Evolutionary conservation across 345 rosid species (phyloP).

Genomic region (Bretschneidera sinensis): DNA sequence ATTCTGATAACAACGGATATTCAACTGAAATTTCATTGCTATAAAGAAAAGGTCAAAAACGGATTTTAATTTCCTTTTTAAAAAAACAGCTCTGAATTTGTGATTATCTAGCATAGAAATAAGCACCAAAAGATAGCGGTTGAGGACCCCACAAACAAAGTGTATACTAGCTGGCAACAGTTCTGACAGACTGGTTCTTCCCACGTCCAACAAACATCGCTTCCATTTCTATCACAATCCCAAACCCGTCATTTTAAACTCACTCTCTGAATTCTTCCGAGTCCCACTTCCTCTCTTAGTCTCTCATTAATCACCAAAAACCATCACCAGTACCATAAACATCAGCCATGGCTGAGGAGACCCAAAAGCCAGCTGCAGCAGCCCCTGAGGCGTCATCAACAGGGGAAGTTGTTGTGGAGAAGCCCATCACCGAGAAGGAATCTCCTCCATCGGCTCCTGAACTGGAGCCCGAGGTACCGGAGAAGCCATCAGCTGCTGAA

Average conservation of each 20-base stretch:
- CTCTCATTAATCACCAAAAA: too few species aligned
- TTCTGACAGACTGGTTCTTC: slow-evolving; percentile 25
- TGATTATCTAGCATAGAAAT: background rate
- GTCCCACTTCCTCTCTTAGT: background rate
- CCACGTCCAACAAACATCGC: background rate
- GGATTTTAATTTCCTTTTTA: too few species aligned
- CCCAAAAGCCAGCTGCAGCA: slow-evolving; percentile 30
- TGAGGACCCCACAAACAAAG: slow-evolving; percentile 20
- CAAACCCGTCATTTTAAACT: background rate
- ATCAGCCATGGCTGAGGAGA: slow-evolving; percentile 42
- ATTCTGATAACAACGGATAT: too few species aligned
- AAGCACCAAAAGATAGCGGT: background rate
- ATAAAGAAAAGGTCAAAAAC: too few species aligned
- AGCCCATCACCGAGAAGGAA: slow-evolving; percentile 30
- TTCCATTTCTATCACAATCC: background rate
- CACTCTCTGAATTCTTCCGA: background rate
- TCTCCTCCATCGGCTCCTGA: slow-evolving; percentile 24
- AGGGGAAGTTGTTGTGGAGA: slow-evolving; percentile 27
- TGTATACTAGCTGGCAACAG: slow-evolving; percentile 30
- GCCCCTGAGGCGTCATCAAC: slow-evolving; percentile 18
- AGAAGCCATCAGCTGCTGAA: slow-evolving; percentile 19
- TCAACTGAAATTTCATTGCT: too few species aligned
- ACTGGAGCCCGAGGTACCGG: slow-evolving; percentile 28
- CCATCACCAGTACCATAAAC: background rate
- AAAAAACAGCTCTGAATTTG: too few species aligned